Base-by-base conservation (phyloP, 495 filamentous ascomycete species). In the Hamigera avellanea region DNA sequence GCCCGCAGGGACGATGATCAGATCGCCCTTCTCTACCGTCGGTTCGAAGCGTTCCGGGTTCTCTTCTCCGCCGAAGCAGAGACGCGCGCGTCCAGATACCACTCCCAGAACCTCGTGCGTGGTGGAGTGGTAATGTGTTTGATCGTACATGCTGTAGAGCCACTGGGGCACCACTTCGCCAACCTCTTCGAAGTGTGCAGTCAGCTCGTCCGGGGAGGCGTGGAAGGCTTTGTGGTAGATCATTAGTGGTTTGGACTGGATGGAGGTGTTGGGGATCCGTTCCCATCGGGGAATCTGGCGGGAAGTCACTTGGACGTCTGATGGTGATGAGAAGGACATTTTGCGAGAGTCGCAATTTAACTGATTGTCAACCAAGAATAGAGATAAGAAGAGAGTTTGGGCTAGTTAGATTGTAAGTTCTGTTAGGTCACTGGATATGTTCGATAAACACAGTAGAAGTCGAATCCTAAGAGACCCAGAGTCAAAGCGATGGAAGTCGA, bases 71-170 rank as follows among this genome's bases (percentile, higher is more conserved):
- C 80, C 76, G 46, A 84, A 82, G 42, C 77, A 82, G 16, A 85
- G 59, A 21, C 54, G 66, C 7, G 80, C 78, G 9, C 53, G 58
- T 0, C 80, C 80, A 9, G 52, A 54, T 15, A 66, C 64, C 19
- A 83, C 62, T 30, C 65, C 72, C 2, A 86, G 63, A 9, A 82
- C 70, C 52, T 84, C 78, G 46, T 84, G 79, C 2, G 70, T 66
- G 1, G 71, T 81, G 31, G 57, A 70, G 47, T 84, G 80, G 52
- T 78, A 85, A 51, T 81, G 78, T 13, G 71, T 72, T 14, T 60
- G 62, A 32, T 44, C 54, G 54, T 76, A 82, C 78, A 83, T 83
- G 7, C 70, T 73, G 54, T 76, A 78, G 6, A 69, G 58, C 78
- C 79, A 81, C 37, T 76, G 69, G n/a, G 78, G 77, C 2, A 42